phyloP scores from a whole-genome alignment of 2,329 filamentous ascomycete species.

The Ophiocordyceps camponoti-rufipedis region DNA sequence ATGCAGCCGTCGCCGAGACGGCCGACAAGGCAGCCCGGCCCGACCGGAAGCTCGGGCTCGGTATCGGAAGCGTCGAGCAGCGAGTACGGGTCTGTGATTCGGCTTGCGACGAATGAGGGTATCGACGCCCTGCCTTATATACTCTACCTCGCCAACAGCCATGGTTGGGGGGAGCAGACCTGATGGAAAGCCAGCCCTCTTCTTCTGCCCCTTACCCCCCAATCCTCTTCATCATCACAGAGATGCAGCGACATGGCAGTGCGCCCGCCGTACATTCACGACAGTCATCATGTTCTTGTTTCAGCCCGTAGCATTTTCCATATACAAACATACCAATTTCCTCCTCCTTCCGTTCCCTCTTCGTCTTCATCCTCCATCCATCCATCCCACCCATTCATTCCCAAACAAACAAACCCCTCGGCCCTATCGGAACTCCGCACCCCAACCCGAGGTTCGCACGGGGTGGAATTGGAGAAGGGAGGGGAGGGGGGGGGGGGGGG shows the following conservation, averaged over 20 bases:
- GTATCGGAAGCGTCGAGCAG: slow-evolving; percentile 15
- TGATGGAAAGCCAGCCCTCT: neutral
- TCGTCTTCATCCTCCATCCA: no score
- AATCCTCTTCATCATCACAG: no score
- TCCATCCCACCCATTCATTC: no score
- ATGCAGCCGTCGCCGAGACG: no score
- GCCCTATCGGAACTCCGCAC: no score
- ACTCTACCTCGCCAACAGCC: slow-evolving; percentile 8
- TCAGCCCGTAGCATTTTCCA: neutral
- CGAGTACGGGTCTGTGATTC: slow-evolving; percentile 26
- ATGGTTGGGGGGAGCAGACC: neutral
- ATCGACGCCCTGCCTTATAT: slow-evolving; percentile 17
- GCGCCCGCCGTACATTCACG: neutral
- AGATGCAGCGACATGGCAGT: no score
- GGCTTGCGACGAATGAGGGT: slow-evolving; percentile 22
- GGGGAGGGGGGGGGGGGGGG: neutral
- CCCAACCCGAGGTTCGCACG: neutral
- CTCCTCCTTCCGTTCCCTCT: neutral
- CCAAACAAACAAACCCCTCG: no score
- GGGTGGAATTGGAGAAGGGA: neutral
- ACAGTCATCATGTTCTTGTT: neutral
- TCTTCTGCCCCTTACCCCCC: neutral
- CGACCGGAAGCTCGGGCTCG: neutral
- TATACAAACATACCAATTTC: neutral
- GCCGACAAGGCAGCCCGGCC: neutral